phyloP scores from a whole-genome alignment of 208 protist genomes.

The Trypanosomatidae sp. region DNA sequence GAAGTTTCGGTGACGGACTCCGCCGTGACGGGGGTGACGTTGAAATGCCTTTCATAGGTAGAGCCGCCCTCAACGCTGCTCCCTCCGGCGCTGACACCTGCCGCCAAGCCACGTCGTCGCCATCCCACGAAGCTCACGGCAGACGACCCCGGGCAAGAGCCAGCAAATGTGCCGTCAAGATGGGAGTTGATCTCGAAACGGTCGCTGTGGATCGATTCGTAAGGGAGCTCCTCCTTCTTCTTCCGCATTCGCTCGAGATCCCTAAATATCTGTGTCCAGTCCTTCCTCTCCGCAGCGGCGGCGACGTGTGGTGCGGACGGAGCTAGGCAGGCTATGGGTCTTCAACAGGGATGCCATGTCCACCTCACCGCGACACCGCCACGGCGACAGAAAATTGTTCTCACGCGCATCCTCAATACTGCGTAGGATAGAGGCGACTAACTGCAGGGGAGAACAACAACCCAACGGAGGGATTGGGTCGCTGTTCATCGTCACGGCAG shows the following conservation, averaged over 20 bases:
- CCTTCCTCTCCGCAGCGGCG: constrained; percentile 20
- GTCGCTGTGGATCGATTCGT: constrained; percentile 18
- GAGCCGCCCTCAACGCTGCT: not conserved
- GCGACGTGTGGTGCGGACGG: constrained; percentile 28
- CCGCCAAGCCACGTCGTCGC: constrained; percentile 9
- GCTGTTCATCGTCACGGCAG: not conserved
- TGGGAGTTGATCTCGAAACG: constrained; percentile 2
- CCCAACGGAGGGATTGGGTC: not conserved
- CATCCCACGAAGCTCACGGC: constrained; percentile 13
- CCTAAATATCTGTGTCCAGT: constrained; percentile 44
- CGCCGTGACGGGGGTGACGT: not conserved
- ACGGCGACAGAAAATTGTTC: constrained; percentile 2
- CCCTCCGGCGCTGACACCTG: not conserved
- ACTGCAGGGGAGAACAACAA: not conserved
- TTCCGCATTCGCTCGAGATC: constrained; percentile 69
- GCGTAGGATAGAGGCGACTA: not conserved
- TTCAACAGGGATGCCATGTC: constrained; percentile 7
- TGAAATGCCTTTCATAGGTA: not conserved
- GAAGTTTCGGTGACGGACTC: not conserved
- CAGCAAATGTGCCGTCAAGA: constrained; percentile 6
- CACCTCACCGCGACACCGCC: not conserved
- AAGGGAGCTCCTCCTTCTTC: constrained; percentile 70
- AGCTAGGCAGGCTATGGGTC: constrained; percentile 37
- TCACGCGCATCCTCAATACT: not conserved
- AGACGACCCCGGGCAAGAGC: constrained; percentile 14